A percentile compares a stretch with the other conserved stretches of the same genome.
phyloP scores from a whole-genome alignment of 768 basidiomycete species.

The Lactarius psammicola region DNA sequence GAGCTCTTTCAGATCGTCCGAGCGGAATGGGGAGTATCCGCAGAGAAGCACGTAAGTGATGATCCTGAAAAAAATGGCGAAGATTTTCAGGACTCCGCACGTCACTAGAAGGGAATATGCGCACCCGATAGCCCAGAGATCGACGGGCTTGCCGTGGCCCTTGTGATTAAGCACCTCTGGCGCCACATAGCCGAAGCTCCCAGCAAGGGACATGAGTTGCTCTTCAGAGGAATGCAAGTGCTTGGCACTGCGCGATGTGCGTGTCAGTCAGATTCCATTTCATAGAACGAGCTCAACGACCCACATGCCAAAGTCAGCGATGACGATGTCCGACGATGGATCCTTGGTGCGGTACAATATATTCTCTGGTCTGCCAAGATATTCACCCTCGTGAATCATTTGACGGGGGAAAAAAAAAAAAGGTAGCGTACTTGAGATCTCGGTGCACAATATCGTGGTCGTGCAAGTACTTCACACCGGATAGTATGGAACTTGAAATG shows the following conservation, averaged over 20 bases:
- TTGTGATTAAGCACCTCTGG: conserved; percentile 79
- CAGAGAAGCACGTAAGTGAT: conserved; percentile 95
- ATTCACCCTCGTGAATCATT: not conserved
- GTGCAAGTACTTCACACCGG: conserved; percentile 87
- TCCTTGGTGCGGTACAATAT: conserved; percentile 86
- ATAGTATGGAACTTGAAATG: conserved; percentile 69
- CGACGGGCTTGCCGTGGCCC: conserved; percentile 92
- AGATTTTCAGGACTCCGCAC: not conserved
- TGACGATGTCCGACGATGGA: conserved; percentile 80
- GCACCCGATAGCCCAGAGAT: conserved; percentile 91
- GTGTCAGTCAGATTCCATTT: conserved; percentile 1
- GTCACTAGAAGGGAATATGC: conserved; percentile 29
- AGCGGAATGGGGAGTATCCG: conserved; percentile 93
- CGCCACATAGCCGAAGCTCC: conserved; percentile 87
- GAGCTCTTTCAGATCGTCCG: conserved; percentile 72
- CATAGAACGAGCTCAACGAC: conserved; percentile 30
- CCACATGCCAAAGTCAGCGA: conserved; percentile 96
- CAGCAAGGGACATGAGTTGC: conserved; percentile 68
- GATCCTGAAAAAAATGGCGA: conserved; percentile 50
- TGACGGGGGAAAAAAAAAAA: not conserved
- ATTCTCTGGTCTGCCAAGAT: conserved; percentile 78
- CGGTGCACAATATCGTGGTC: conserved; percentile 93
- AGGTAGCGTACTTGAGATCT: conserved; percentile 71
- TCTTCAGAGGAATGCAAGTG: conserved; percentile 73
- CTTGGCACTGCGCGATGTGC: conserved; percentile 57